Base-by-base conservation (phyloP, 106 monocot species). In the Xerophyta viscosa region DNA sequence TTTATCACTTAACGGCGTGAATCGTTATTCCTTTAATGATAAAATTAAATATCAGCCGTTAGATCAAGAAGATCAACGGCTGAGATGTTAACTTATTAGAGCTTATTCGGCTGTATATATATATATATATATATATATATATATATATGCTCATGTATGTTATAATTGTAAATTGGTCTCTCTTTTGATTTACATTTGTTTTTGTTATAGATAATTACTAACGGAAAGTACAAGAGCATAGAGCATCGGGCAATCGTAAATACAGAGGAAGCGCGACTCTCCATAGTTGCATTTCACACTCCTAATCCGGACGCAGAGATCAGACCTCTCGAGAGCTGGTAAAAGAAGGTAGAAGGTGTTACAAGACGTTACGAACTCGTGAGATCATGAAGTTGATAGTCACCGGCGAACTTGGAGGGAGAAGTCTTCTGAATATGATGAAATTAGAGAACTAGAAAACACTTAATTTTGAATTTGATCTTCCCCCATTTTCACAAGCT, bases 191-290 rank as follows among this genome's bases (percentile, higher is more conserved):
- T n/a, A n/a, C n/a, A n/a, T n/a, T 53, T 31, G 3, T 47, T 47
- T 24, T n/a, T n/a, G n/a, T 12, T 41, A 19, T 43, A 83, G 83
- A 77, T 77, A 26, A n/a, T 73, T n/a, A 69, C 51, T 52, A 83
- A 77, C 25, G 82, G 82, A 13, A 77, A 28, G 18, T 71, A 76
- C 20, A 76, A 57, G 31, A 81, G 81, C 59, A 56, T 81, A 19
- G 76, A 81, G 51, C 81, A 77, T 19, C 54, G 73, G 37, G 77
- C 61, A 2, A 22, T 73, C 0, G 46, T 83, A 42, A 77, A 70
- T 53, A 10, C 54, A 4, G 56, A 54, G 8, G 52, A 59, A 24
- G 83, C 69, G 20, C 60, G 77, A 0, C 24, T 83, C 8, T 70
- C 70, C 0, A 30, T 77, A 10, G 75, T 71, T 0, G 39, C 56